These are phyloP conservation scores for Castanea sativa DNA, from an alignment of 306 rosid genomes.

Conservation along the genomic window DNA sequence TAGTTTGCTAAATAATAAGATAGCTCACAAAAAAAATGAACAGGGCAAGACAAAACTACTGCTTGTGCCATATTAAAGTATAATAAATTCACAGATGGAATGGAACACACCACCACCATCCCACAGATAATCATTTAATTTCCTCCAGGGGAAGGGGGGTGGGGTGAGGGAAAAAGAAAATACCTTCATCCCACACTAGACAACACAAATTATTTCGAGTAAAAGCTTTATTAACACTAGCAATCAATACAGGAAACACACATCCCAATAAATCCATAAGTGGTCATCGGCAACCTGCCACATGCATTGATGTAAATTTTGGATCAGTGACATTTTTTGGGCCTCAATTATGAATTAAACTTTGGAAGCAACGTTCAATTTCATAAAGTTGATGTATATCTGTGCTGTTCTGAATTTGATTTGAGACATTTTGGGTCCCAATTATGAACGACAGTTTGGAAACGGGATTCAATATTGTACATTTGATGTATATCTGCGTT, in stretches of 20 bases:
- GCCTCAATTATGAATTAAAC: not conserved
- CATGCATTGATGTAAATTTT: not conserved
- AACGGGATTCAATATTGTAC: not conserved
- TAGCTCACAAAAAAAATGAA: no score
- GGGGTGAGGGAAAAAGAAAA: not conserved
- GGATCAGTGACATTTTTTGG: not conserved
- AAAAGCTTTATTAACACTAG: not conserved
- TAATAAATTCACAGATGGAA: constrained; percentile 9
- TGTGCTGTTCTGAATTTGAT: constrained; percentile 13
- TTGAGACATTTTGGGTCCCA: not conserved
- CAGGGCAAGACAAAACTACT: not conserved
- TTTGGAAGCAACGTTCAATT: not conserved
- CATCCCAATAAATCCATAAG: not conserved
- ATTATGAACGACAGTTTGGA: not conserved
- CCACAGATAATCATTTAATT: not conserved
- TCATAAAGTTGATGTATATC: not conserved
- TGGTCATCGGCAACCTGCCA: not conserved
- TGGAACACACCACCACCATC: not conserved
- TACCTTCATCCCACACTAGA: not conserved
- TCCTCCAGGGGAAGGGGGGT: not conserved
- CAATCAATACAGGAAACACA: not conserved
- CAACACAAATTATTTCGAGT: not conserved
- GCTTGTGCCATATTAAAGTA: constrained; percentile 3
- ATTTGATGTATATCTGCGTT: not conserved
- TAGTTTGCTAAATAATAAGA: no score